Conservation (phyloP, 345 rosid species). For the Laguncularia racemosa region DNA sequence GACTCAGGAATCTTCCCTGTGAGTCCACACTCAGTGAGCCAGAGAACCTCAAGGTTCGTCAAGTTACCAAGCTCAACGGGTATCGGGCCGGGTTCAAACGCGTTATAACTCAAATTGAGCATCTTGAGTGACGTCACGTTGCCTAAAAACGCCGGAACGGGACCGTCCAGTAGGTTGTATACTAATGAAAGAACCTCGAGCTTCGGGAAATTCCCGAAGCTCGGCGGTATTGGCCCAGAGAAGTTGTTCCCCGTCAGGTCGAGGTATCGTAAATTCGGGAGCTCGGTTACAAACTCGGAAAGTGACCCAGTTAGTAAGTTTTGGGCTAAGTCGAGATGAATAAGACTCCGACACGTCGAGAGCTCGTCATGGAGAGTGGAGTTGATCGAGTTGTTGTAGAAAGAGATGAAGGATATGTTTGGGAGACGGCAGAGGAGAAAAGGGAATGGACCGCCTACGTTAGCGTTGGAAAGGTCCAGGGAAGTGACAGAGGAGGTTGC, state of each 20-base stretch:
- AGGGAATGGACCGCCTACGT: conserved; percentile 76
- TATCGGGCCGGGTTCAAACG: conserved; percentile 64
- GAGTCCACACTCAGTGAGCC: conserved; percentile 87
- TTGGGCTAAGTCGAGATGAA: conserved; percentile 68
- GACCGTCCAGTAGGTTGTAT: conserved; percentile 64
- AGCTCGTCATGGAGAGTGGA: conserved; percentile 56
- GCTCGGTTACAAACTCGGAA: conserved; percentile 45
- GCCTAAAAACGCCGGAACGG: conserved; percentile 58
- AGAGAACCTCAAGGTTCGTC: conserved; percentile 68
- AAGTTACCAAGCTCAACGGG: conserved; percentile 88
- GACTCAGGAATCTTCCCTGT: conserved; percentile 83
- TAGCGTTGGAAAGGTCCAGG: conserved; percentile 48
- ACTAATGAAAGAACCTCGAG: conserved; percentile 85
- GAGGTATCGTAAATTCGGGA: conserved; percentile 41
- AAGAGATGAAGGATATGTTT: conserved; percentile 39
- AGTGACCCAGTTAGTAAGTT: conserved; percentile 74
- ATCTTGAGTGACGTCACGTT: conserved; percentile 54
- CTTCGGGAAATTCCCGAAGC: conserved; percentile 51
- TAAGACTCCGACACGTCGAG: conserved; percentile 47
- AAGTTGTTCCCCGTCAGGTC: conserved; percentile 82
- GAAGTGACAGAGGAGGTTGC: conserved; percentile 43
- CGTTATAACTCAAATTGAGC: conserved; percentile 86
- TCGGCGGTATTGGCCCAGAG: conserved; percentile 76
- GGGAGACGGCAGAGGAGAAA: conserved; percentile 58
- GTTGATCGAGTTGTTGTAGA: conserved; percentile 59